These are phyloP conservation scores for Kluyveromyces marxianus DNA, from an alignment of 1,139 yeast species.

Conservation along the genomic window DNA sequence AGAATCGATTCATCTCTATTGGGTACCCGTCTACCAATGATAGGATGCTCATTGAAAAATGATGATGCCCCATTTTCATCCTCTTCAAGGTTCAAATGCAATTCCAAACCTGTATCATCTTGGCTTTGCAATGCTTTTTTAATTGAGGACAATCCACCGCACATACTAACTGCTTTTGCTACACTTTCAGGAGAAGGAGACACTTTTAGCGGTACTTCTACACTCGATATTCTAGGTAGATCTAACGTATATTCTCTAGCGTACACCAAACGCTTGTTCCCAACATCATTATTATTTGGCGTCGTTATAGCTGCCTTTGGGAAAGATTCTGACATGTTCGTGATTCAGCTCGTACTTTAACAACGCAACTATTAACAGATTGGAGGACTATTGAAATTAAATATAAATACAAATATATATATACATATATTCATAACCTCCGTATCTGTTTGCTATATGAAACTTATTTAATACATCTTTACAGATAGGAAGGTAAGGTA, in stretches of 20 bases:
- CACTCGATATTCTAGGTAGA: constrained; percentile 64
- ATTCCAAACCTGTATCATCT: constrained; percentile 53
- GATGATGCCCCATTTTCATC: constrained; percentile 12
- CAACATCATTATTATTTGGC: background rate
- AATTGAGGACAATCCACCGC: constrained; percentile 59
- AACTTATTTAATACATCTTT: no score
- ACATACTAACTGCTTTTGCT: constrained; percentile 58
- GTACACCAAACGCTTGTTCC: background rate
- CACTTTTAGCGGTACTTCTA: constrained; percentile 78
- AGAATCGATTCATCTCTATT: constrained; percentile 53
- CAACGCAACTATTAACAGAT: no score
- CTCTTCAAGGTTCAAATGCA: constrained; percentile 34
- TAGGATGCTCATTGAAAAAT: constrained; percentile 64
- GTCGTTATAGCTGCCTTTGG: background rate
- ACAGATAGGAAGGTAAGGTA: no score
- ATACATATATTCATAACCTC: no score
- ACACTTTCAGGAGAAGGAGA: constrained; percentile 36
- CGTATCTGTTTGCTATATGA: no score
- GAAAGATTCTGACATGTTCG: background rate
- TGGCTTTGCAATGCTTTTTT: constrained; percentile 34
- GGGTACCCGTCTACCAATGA: constrained; percentile 42
- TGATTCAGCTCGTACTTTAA: no score
- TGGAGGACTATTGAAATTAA: no score
- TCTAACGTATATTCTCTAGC: constrained; percentile 57
- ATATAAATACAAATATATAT: no score